These are phyloP conservation scores for Elsinoe arachidis DNA, from an alignment of 2,329 filamentous ascomycete genomes.

Conservation along the genomic window DNA sequence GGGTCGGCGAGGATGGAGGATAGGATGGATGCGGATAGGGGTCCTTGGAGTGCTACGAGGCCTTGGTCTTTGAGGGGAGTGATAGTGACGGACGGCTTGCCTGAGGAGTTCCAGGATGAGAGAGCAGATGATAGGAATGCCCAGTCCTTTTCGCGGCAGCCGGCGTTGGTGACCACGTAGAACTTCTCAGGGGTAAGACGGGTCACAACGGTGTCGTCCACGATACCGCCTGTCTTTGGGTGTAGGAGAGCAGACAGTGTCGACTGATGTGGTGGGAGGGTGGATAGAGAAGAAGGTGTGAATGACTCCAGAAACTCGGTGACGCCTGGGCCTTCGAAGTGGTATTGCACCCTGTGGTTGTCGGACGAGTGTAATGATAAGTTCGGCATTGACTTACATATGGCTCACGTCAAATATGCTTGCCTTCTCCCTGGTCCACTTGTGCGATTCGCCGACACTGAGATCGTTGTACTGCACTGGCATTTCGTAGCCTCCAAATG, in stretches of 20 bases:
- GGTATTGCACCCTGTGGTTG: conserved; percentile 60
- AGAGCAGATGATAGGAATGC: conserved; percentile 67
- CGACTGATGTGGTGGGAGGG: conserved; percentile 58
- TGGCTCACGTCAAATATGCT: conserved; percentile 95
- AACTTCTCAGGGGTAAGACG: conserved; percentile 62
- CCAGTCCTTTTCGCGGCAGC: conserved; percentile 79
- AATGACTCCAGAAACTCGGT: conserved; percentile 73
- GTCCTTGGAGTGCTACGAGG: conserved; percentile 83
- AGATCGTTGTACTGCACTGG: conserved; percentile 77
- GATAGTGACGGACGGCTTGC: conserved; percentile 24
- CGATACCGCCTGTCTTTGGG: conserved; percentile 74
- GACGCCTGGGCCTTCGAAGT: conserved; percentile 71
- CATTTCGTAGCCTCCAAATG: conserved; percentile 91
- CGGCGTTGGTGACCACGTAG: conserved; percentile 94
- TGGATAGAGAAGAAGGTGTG: conserved; percentile 65
- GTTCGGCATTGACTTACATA: conserved; percentile 52
- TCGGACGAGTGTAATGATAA: background rate
- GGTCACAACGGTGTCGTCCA: conserved; percentile 90
- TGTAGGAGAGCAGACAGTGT: conserved; percentile 80
- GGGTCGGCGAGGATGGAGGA: conserved; percentile 50
- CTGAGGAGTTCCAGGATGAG: conserved; percentile 47
- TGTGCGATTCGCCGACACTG: conserved; percentile 74
- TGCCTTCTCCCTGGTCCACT: conserved; percentile 78
- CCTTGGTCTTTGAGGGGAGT: conserved; percentile 54
- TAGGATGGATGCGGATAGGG: conserved; percentile 63